Percentiles rank a stretch among this genome's conserved stretches.
phyloP scores from a whole-genome alignment of 2,329 filamentous ascomycete genomes.

The Aspergillus flavus region DNA sequence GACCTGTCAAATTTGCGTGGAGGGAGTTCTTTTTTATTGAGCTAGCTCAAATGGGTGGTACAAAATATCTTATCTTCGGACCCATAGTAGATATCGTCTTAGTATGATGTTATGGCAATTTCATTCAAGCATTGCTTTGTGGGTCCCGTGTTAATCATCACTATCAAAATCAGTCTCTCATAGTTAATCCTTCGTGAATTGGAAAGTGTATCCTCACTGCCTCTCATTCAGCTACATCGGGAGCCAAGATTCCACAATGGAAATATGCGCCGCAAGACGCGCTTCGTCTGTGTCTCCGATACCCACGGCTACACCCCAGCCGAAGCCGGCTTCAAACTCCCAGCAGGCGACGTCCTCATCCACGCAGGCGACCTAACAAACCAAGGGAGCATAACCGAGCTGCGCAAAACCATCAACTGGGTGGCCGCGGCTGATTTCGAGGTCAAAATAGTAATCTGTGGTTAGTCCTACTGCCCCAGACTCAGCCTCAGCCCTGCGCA shows the following conservation, averaged over 20 bases:
- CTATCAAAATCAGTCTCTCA: not conserved
- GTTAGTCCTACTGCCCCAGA: slow-evolving; percentile 35
- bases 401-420: slow-evolving; percentile 57
- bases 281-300: slow-evolving; percentile 62
- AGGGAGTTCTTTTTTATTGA: not conserved
- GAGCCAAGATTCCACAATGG: not conserved
- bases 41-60: not conserved
- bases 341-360: slow-evolving; percentile 60
- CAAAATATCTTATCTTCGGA: not conserved
- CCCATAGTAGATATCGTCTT: not conserved
- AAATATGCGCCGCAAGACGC: slow-evolving; percentile 44
- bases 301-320: slow-evolving; percentile 57
- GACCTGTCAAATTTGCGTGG: not conserved
- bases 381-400: slow-evolving; percentile 54
- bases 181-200: not conserved
- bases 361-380: slow-evolving; percentile 63
- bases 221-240: not conserved
- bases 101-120: not conserved
- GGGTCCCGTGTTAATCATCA: not conserved
- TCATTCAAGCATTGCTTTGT: not conserved
- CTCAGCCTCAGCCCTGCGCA: not conserved
- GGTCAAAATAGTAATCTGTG: slow-evolving; percentile 58
- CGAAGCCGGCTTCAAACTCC: slow-evolving; percentile 53
- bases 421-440: slow-evolving; percentile 56
- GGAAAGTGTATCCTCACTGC: not conserved